Evolutionary conservation across 2,329 filamentous ascomycete genomes (phyloP).

Genomic region (Coniochaeta sp.): DNA sequence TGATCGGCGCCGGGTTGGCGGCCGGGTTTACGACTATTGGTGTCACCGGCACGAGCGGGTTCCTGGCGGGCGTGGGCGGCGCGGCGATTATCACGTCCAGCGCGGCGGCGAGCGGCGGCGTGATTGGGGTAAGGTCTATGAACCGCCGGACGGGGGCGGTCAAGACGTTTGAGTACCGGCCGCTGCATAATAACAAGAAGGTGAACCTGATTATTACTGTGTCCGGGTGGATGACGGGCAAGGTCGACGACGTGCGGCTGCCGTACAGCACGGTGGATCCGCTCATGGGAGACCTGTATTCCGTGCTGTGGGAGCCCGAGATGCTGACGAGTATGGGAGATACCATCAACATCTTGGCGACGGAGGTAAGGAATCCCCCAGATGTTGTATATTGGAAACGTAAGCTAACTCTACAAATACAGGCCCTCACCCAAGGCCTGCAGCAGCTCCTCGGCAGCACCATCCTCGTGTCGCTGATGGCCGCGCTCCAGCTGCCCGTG

Average conservation of each 20-base stretch:
- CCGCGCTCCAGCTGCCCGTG: conserved; percentile 84
- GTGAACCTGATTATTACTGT: conserved; percentile 94
- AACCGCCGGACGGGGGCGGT: conserved; percentile 83
- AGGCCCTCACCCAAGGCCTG: conserved; percentile 91
- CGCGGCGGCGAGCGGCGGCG: conserved; percentile 77
- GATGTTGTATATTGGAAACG: neutral
- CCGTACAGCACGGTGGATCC: conserved; percentile 96
- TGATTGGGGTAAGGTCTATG: conserved; percentile 82
- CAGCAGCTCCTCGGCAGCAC: conserved; percentile 93
- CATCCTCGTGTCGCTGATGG: conserved; percentile 83
- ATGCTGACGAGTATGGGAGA: conserved; percentile 98
- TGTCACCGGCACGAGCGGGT: conserved; percentile 78
- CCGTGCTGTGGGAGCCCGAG: conserved; percentile 94
- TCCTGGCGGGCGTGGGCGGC: conserved; percentile 85
- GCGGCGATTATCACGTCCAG: conserved; percentile 90
- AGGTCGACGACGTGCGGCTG: conserved; percentile 89
- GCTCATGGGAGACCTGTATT: conserved; percentile 97
- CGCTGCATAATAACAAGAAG: conserved; percentile 94
- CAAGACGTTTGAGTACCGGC: conserved; percentile 93
- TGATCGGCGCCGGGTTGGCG: conserved; percentile 89
- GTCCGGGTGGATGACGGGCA: conserved; percentile 97
- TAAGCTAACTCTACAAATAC: neutral
- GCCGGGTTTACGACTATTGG: conserved; percentile 95
- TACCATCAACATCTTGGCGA: conserved; percentile 96
- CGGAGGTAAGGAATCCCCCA: conserved; percentile 59